Percentiles rank a stretch among this genome's conserved stretches.
phyloP scores from a whole-genome alignment of 805 yeast species.

The Saccharomycopsis lassenensis region DNA sequence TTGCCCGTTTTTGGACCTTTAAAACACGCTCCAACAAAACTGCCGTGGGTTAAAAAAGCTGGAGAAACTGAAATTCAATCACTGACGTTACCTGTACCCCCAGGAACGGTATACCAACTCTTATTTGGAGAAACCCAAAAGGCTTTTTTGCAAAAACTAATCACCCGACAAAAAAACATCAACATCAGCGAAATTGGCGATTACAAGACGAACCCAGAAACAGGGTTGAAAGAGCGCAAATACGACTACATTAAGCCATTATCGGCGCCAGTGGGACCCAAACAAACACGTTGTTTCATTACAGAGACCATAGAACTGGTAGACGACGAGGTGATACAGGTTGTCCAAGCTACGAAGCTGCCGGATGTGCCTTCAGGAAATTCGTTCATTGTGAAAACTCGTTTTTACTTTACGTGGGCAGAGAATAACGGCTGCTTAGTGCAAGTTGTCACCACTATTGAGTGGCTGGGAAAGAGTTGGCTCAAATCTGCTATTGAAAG shows the following conservation, averaged over 20 bases:
- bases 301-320: slow-evolving; percentile 44
- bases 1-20: slow-evolving; percentile 32
- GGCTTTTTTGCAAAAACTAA: slow-evolving; percentile 31
- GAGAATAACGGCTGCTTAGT: slow-evolving; percentile 41
- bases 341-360: slow-evolving; percentile 49
- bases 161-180: slow-evolving; percentile 53
- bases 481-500: slow-evolving; percentile 66
- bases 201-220: slow-evolving; percentile 25
- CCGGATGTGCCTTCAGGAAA: slow-evolving; percentile 82
- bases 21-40: slow-evolving; percentile 33
- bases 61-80: slow-evolving; percentile 48
- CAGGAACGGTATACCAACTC: slow-evolving; percentile 49
- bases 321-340: slow-evolving; percentile 34
- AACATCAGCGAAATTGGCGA: slow-evolving; percentile 41
- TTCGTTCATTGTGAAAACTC: slow-evolving; percentile 51
- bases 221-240: slow-evolving; percentile 29
- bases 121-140: slow-evolving; percentile 49
- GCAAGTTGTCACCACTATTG: slow-evolving; percentile 42
- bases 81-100: slow-evolving; percentile 45
- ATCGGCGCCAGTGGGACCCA: slow-evolving; percentile 62
- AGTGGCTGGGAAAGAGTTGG: slow-evolving; percentile 75
- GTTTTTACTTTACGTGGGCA: slow-evolving; percentile 53
- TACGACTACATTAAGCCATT: slow-evolving; percentile 57
- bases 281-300: slow-evolving; percentile 57
- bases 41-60: slow-evolving; percentile 31